A percentile compares a stretch with the other conserved stretches of the same genome.
These are phyloP conservation scores for Camelina neglecta DNA, from an alignment of 345 rosid genomes.

Conservation along the genomic window DNA sequence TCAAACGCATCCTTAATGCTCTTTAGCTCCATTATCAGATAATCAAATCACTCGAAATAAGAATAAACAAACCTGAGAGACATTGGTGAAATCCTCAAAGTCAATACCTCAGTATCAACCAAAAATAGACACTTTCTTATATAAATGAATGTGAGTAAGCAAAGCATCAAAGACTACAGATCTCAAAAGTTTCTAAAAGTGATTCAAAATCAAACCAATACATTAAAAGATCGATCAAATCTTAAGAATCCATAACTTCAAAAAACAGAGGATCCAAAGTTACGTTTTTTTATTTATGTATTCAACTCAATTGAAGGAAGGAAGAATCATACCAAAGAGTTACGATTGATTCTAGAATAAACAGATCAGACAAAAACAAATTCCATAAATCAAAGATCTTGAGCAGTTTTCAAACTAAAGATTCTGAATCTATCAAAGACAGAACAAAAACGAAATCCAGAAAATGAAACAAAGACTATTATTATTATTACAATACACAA, in stretches of 20 bases:
- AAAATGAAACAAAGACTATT: background rate
- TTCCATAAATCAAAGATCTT: conserved; percentile 8
- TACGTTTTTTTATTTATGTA: background rate
- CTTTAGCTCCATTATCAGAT: conserved; percentile 67
- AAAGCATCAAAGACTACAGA: background rate
- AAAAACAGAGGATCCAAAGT: conserved; percentile 2
- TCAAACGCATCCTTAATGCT: conserved; percentile 77
- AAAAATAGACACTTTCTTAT: background rate
- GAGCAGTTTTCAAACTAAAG: background rate
- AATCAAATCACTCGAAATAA: background rate
- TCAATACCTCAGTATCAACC: background rate
- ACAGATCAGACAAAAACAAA: conserved; percentile 15
- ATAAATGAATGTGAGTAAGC: background rate
- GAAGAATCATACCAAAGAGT: background rate
- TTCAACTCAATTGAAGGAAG: background rate
- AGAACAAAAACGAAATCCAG: background rate
- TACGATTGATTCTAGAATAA: background rate
- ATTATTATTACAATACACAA: background rate
- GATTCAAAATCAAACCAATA: conserved; percentile 9
- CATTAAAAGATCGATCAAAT: background rate
- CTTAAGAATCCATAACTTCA: background rate
- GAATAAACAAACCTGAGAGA: background rate
- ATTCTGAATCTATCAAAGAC: background rate
- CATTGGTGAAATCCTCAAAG: background rate
- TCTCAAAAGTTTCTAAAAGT: background rate